Percentiles rank a stretch among this genome's conserved stretches.
Conservation (phyloP, 208 protist genomes). For the Angomonas deanei region DNA sequence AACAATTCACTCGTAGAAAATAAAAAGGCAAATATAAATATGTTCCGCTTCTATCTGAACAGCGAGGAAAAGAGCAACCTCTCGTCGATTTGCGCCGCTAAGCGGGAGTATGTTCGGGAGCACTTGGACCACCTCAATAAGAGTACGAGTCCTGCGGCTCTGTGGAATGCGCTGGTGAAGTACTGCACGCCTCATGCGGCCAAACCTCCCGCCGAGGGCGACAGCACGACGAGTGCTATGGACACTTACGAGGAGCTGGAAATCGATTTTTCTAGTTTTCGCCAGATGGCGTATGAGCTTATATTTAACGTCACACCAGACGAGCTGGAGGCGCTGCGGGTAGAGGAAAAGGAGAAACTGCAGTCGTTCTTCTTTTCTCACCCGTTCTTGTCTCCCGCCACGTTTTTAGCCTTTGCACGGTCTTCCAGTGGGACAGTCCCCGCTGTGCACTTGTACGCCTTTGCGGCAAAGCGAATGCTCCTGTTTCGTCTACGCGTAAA, state of each 20-base stretch:
- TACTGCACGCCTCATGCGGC: constrained; percentile 21
- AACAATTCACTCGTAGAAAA: too few species aligned
- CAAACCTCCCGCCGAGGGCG: not conserved
- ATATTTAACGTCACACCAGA: constrained; percentile 56
- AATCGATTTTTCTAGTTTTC: constrained; percentile 66
- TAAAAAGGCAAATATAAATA: not conserved
- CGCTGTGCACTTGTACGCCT: constrained; percentile 77
- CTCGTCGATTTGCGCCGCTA: constrained; percentile 31
- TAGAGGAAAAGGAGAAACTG: constrained; percentile 24
- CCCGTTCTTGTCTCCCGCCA: constrained; percentile 81
- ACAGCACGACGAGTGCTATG: constrained; percentile 8
- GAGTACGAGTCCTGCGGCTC: constrained; percentile 59
- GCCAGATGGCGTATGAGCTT: constrained; percentile 61
- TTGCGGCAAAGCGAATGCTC: constrained; percentile 76
- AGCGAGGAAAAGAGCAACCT: constrained; percentile 19
- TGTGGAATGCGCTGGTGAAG: constrained; percentile 79
- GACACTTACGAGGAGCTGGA: constrained; percentile 66
- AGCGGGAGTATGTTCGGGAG: constrained; percentile 39
- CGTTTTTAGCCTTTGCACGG: constrained; percentile 71
- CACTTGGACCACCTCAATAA: constrained; percentile 45
- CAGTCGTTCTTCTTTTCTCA: constrained; percentile 72
- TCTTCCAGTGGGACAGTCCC: constrained; percentile 47
- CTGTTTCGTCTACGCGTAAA: constrained; percentile 79
- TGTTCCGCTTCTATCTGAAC: constrained; percentile 6
- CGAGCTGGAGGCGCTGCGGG: constrained; percentile 22